phyloP scores from a whole-genome alignment of 83 land plant genomes.

The Larix sibirica region DNA sequence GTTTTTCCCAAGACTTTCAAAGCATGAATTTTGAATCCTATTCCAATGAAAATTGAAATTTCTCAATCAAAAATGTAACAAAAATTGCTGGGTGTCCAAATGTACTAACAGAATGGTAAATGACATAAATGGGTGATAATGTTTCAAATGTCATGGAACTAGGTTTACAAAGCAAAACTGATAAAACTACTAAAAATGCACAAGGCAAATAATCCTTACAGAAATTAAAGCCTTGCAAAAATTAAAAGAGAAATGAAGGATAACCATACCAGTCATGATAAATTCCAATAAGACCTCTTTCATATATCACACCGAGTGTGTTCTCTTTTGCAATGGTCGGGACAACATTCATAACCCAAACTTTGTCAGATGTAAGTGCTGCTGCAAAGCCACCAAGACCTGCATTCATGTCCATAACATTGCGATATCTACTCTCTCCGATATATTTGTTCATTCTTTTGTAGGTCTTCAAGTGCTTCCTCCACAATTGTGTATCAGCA shows the following conservation, averaged over 20 bases:
- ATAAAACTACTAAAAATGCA: not conserved
- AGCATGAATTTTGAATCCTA: not conserved
- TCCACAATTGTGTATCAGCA: conserved; percentile 30
- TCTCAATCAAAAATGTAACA: too few species aligned
- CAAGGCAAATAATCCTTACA: not conserved
- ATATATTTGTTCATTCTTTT: conserved; percentile 42
- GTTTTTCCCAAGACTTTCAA: not conserved
- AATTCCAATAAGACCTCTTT: too few species aligned
- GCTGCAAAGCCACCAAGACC: conserved; percentile 86
- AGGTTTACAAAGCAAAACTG: not conserved
- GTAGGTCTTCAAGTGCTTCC: conserved; percentile 59
- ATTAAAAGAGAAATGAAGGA: too few species aligned
- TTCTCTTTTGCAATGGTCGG: too few species aligned
- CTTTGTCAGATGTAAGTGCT: too few species aligned
- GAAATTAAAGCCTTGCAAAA: conserved; percentile 7
- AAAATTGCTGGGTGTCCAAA: not conserved
- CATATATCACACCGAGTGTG: too few species aligned
- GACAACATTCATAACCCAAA: too few species aligned
- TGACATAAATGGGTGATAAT: not conserved
- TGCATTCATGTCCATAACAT: conserved; percentile 70
- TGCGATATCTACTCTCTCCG: too few species aligned
- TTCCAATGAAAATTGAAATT: not conserved
- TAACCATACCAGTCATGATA: too few species aligned
- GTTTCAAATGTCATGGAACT: not conserved
- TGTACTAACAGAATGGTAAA: not conserved